Base-by-base conservation (phyloP, 495 filamentous ascomycete species). In the Aspergillus biplanus region DNA sequence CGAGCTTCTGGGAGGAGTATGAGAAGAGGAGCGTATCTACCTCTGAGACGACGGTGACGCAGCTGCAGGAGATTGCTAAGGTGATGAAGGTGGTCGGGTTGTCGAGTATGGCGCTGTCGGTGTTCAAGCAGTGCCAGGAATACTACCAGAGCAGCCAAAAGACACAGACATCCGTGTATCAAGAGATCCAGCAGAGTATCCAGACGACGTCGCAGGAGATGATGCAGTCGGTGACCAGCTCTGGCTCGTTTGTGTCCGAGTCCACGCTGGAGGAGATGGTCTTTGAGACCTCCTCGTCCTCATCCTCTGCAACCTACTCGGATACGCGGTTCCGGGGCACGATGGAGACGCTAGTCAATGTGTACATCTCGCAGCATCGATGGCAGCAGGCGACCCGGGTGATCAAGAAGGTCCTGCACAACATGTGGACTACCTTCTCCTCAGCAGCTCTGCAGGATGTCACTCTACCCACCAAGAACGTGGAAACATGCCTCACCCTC, bases 1-100 rank as follows among this genome's bases (percentile, higher is more conserved):
- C 72, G 6, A 76, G 72, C 34, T 71, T 77, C 37, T 79, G 73
- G 75, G 69, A 79, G 50, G 76, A 79, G 47, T 72, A 72, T 50
- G 62, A 73, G 53, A 66, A 69, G 53, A 68, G 67, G 8, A 65
- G 39, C 21, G 69, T 65, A 59, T 53, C 68, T n/a, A 47, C 71
- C 0, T 70, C 76, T 0, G 72, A 77, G 53, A 62, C 65, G 12
- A 69, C 69, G 5, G 65, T 69, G 27, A 65, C 67, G 13, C 65
- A 77, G 52, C 71, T 75, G 53, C 61, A 71, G 46, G 69, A 75
- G 49, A 70, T 79, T 42, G 76, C 75, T 27, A 73, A 67, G 58
- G 66, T 77, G 12, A 79, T 79, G 76, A 71, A 70, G n/a, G 63
- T 63, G 12, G 75, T 79, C 13, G 73, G 73, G 2, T 67, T 79